Evolutionary conservation across 345 rosid species (phyloP).

Genomic region (Turritis glabra): DNA sequence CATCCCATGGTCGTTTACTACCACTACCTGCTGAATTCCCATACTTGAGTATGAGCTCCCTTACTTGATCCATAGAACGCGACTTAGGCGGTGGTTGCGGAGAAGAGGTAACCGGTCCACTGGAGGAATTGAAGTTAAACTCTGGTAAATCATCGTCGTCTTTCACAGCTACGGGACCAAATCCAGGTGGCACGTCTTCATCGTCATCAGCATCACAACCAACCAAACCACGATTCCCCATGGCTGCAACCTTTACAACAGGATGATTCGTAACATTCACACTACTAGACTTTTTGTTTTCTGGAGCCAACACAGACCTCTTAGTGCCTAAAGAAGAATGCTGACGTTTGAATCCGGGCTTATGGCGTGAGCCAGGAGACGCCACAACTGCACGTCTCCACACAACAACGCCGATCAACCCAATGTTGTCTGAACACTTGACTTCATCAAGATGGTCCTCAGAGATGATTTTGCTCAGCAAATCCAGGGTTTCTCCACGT

Average conservation of each 20-base stretch:
- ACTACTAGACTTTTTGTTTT: slow-evolving; percentile 16
- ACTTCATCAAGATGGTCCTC: slow-evolving; percentile 63
- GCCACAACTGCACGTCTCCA: slow-evolving; percentile 76
- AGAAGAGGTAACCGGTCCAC: slow-evolving; percentile 26
- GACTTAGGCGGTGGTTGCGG: slow-evolving; percentile 20
- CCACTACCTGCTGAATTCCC: slow-evolving; percentile 56
- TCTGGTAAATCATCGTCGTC: slow-evolving; percentile 95
- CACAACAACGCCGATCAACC: slow-evolving; percentile 87
- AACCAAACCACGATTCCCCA: slow-evolving; percentile 15
- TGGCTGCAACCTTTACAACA: slow-evolving; percentile 19
- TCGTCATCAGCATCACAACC: slow-evolving; percentile 29
- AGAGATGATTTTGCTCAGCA: slow-evolving; percentile 71
- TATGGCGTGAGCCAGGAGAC: slow-evolving; percentile 56
- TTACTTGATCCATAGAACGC: slow-evolving; percentile 54
- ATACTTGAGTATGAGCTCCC: slow-evolving; percentile 83
- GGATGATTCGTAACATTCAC: slow-evolving; percentile 15
- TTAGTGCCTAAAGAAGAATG: slow-evolving; percentile 38
- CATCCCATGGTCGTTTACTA: slow-evolving; percentile 50
- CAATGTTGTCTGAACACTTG: slow-evolving; percentile 54
- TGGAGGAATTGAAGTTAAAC: slow-evolving; percentile 48
- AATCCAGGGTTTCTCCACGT: slow-evolving; percentile 51
- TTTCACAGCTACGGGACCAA: slow-evolving; percentile 60
- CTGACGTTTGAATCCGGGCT: slow-evolving; percentile 30
- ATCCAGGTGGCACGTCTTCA: slow-evolving; percentile 91
- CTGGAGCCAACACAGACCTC: slow-evolving; percentile 22